Evolutionary conservation across 31 red algal species (phyloP).

Genomic region (Porphyra umbilicalis): DNA sequence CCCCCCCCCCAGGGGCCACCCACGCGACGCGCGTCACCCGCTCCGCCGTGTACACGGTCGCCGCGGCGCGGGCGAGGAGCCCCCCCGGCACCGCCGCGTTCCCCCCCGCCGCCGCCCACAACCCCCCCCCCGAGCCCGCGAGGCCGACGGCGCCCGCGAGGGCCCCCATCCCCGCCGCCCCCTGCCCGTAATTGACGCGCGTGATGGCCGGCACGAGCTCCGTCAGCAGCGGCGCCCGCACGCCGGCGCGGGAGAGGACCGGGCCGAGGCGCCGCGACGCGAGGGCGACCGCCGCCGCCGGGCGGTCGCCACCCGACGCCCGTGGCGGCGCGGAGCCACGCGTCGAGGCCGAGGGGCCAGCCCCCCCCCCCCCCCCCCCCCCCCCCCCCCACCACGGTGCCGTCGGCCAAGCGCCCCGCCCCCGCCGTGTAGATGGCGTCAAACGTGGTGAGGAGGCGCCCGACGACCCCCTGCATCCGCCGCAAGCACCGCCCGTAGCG

Average conservation of each 20-base stretch:
- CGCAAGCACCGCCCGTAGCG: conserved; percentile 24
- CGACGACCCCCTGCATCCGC: conserved; percentile 11
- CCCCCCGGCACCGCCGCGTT: conserved; percentile 33
- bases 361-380: background rate
- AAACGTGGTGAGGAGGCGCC: conserved; percentile 19
- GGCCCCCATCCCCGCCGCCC: conserved; percentile 40
- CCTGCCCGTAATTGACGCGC: conserved; percentile 61
- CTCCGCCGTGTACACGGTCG: background rate
- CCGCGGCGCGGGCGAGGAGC: conserved; percentile 15
- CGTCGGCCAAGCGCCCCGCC: no score
- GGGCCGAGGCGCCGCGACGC: background rate
- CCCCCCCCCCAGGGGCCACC: background rate
- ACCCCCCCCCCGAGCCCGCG: conserved; percentile 39
- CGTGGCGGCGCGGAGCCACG: no score
- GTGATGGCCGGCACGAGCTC: conserved; percentile 62
- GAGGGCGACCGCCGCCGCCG: background rate
- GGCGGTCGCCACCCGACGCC: no score
- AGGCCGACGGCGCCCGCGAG: conserved; percentile 46
- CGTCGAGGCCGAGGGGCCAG: background rate
- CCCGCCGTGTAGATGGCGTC: conserved; percentile 16
- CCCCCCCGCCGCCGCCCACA: conserved; percentile 53
- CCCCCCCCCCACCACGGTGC: no score
- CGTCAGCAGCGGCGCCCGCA: conserved; percentile 2
- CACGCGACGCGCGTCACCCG: background rate
- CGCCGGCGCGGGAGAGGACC: background rate